Conservation (phyloP, 2,329 filamentous ascomycete species). For the Apiospora saccharicola region DNA sequence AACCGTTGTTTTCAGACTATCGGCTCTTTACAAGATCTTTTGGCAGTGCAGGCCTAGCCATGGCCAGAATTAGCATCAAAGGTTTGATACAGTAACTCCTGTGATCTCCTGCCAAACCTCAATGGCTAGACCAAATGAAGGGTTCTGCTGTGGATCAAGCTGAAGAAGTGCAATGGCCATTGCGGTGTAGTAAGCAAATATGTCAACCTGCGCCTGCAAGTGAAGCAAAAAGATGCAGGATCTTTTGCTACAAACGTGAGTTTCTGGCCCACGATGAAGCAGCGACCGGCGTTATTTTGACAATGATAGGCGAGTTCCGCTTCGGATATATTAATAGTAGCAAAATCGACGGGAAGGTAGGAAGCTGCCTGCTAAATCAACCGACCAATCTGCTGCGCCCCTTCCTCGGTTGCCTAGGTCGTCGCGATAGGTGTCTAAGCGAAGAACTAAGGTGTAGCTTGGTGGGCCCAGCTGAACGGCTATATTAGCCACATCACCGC, state of each 20-base stretch:
- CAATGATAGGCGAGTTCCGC: not conserved
- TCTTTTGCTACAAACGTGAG: not conserved
- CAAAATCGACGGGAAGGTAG: not conserved
- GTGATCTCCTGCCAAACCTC: not conserved
- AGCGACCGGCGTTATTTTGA: not conserved
- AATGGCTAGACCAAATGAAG: not conserved
- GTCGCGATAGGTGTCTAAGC: not conserved
- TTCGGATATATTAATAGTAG: slow-evolving; percentile 7
- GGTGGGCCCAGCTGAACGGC: slow-evolving; percentile 14
- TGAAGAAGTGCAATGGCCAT: not conserved
- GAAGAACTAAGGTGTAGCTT: not conserved
- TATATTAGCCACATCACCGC: slow-evolving; percentile 2
- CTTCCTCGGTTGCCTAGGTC: slow-evolving; percentile 10
- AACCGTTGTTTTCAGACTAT: not conserved
- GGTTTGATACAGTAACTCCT: no score
- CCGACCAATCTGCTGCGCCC: not conserved
- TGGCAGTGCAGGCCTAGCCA: not conserved
- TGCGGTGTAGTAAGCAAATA: not conserved
- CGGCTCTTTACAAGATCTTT: not conserved
- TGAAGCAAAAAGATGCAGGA: not conserved
- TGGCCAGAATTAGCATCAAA: not conserved
- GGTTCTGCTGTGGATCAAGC: not conserved
- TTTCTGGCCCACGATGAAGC: not conserved
- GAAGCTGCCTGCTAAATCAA: not conserved
- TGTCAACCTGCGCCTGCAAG: not conserved